These are phyloP conservation scores for Reticulascus tulasneorum DNA, from an alignment of 2,329 filamentous ascomycete species.

Conservation along the genomic window DNA sequence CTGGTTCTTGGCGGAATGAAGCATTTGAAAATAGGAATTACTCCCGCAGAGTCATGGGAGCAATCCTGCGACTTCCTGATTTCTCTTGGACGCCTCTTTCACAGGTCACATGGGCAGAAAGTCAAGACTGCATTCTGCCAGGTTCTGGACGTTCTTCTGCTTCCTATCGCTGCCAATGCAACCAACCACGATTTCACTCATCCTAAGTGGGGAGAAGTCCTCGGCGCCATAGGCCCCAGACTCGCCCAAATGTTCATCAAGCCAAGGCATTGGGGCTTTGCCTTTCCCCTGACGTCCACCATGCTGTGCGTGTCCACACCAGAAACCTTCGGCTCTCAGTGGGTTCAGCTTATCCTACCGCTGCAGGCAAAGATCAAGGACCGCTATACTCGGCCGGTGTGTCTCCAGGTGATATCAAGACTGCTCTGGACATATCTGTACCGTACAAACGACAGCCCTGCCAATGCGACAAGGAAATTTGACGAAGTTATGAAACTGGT, in stretches of 20 bases:
- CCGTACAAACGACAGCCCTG: constrained; percentile 68
- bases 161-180: constrained; percentile 81
- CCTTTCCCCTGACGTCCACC: constrained; percentile 83
- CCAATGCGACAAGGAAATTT: constrained; percentile 69
- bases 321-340: constrained; percentile 80
- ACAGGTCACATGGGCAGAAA: constrained; percentile 77
- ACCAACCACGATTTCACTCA: constrained; percentile 71
- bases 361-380: constrained; percentile 83
- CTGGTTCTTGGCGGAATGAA: constrained; percentile 89
- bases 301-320: constrained; percentile 83
- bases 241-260: constrained; percentile 84
- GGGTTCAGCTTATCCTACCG: constrained; percentile 75
- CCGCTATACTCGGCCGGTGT: constrained; percentile 69
- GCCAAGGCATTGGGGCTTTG: constrained; percentile 84
- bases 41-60: constrained; percentile 72
- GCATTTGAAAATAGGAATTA: constrained; percentile 73
- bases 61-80: constrained; percentile 87
- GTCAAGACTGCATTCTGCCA: constrained; percentile 95
- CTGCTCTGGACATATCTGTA: constrained; percentile 94
- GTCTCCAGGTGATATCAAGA: constrained; percentile 84
- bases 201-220: constrained; percentile 81
- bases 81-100: constrained; percentile 75
- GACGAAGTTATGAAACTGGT: constrained; percentile 87
- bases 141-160: constrained; percentile 78
- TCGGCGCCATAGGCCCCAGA: constrained; percentile 73